These are phyloP conservation scores for Tulasnella sp. DNA, from an alignment of 768 basidiomycete genomes.

Conservation along the genomic window DNA sequence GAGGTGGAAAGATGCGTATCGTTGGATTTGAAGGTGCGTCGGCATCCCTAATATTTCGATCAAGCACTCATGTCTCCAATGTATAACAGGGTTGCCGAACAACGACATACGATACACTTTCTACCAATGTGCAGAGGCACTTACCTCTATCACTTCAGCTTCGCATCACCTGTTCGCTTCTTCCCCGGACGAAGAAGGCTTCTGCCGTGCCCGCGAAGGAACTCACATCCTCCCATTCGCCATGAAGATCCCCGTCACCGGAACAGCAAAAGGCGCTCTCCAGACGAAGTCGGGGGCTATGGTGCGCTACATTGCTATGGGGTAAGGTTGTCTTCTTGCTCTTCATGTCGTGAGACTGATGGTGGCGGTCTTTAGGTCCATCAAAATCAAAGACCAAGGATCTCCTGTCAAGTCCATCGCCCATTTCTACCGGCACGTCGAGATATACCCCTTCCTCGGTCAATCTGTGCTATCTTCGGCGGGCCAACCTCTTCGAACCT, in stretches of 20 bases:
- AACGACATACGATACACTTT: conserved; percentile 61
- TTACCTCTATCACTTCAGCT: conserved; percentile 40
- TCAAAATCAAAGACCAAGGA: conserved; percentile 59
- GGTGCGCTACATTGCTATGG: conserved; percentile 71
- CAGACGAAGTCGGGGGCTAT: conserved; percentile 44
- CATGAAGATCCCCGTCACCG: conserved; percentile 50
- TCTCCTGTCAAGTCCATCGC: conserved; percentile 59
- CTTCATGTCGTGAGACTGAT: not conserved
- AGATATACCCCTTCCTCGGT: conserved; percentile 46
- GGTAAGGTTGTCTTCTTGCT: conserved; percentile 34
- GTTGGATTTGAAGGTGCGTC: conserved; percentile 68
- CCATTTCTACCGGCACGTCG: conserved; percentile 79
- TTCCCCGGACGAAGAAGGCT: conserved; percentile 47
- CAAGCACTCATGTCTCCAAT: not conserved
- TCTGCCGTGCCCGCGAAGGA: conserved; percentile 51
- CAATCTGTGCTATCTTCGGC: conserved; percentile 44
- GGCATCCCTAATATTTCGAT: not conserved
- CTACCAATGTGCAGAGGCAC: conserved; percentile 55
- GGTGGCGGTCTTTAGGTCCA: conserved; percentile 34
- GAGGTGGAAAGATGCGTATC: conserved; percentile 65
- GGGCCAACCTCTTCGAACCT: conserved; percentile 45
- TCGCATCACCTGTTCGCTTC: conserved; percentile 35
- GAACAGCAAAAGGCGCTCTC: conserved; percentile 40
- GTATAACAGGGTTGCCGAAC: conserved; percentile 28
- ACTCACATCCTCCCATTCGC: conserved; percentile 60